A percentile compares a stretch with the other conserved stretches of the same genome.
Evolutionary conservation across 345 rosid genomes (phyloP).

Genomic region (Ceriops decandra): DNA sequence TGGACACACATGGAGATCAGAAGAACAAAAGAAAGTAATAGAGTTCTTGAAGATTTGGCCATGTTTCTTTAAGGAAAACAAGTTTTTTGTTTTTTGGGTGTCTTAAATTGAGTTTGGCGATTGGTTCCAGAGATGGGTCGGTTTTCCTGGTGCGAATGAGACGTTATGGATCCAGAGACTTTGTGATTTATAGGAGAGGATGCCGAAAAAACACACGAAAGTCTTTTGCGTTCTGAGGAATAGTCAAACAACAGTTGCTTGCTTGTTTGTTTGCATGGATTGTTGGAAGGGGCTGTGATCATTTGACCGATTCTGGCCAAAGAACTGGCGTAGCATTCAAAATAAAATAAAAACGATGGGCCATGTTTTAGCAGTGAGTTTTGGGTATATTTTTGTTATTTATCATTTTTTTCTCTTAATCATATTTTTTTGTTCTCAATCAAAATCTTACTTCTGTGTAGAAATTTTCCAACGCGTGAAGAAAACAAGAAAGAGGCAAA

Average conservation of each 20-base stretch:
- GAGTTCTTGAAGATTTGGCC: slow-evolving; percentile 1
- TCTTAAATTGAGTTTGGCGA: not conserved
- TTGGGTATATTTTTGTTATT: too few species aligned
- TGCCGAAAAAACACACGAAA: not conserved
- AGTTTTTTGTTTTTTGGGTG: not conserved
- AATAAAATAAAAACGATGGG: too few species aligned
- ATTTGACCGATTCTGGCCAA: not conserved
- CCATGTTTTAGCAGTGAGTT: too few species aligned
- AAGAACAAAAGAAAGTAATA: slow-evolving; percentile 13
- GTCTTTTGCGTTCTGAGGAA: not conserved
- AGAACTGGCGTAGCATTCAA: not conserved
- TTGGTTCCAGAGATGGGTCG: not conserved
- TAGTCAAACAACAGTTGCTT: not conserved
- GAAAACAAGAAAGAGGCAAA: too few species aligned
- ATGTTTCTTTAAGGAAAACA: not conserved
- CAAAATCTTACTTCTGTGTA: too few species aligned
- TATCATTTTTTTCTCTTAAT: too few species aligned
- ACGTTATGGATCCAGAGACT: not conserved
- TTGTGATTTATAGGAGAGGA: not conserved
- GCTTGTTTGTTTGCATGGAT: not conserved
- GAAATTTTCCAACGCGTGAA: too few species aligned
- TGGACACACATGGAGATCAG: slow-evolving; percentile 16
- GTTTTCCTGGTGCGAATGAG: not conserved
- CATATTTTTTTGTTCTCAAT: too few species aligned
- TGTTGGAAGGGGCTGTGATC: not conserved